Evolutionary conservation across 129 eudicot genomes (phyloP), one percentile per base, ranked within the genome.

Genomic region (Artemisia argyi): DNA sequence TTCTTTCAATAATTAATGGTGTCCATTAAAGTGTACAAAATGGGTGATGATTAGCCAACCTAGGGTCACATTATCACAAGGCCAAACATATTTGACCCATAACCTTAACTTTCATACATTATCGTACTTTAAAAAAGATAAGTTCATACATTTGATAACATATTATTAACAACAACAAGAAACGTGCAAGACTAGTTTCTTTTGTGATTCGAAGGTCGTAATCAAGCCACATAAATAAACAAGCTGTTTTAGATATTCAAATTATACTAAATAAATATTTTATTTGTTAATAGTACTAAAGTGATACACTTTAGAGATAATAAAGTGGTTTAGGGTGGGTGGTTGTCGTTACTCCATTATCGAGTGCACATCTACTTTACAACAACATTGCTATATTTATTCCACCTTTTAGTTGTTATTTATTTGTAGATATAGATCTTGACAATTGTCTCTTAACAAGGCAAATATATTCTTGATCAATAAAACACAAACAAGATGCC

Each of bases 331-430:
- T 32, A 70, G 56, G 65, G 72, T 77, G 76, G 71, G 66, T 71
- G 81, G 76, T 61, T 61, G 76, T 77, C 81, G 71, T 77, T 77
- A 69, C 64, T 20, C 76, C 81, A 69, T 69, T 61, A 69, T 47
- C 61, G 24, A 77, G 76, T 77, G 81, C 81, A 77, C 52, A 52
- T 70, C 76, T 30, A 54, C 81, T 77, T 77, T 77, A 53, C 72
- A 70, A 62, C 68, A 26, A 67, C 58, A 56, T 56, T 51, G 62
- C 51, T 42, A 73, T 49, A 47, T 8, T 8, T 61, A 14, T 49
- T 3, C 22, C 61, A 61, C 22, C 20, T 73, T 59, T 47, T 72
- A n/a, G n/a, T 26, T 4, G 15, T 51, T 28, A 9, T 51, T 49
- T 51, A 51, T 51, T 51, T 13, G 6, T n/a, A 51, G 17, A 51